Conservation (phyloP, 257 asterid genomes). For the Lavandula angustifolia region DNA sequence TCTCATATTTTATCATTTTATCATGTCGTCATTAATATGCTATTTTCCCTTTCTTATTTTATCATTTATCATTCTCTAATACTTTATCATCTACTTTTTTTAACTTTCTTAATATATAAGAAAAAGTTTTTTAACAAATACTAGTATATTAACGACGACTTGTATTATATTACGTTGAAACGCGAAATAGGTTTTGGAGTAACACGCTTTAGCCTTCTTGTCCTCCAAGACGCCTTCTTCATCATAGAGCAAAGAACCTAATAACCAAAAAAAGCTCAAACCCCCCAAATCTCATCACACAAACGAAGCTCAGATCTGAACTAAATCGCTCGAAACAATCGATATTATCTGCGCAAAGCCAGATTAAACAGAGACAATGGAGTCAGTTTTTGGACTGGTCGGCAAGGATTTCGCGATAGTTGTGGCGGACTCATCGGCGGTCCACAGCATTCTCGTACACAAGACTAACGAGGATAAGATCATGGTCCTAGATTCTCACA, state of each 20-base stretch:
- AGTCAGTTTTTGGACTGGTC: slow-evolving; percentile 87
- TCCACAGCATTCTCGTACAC: slow-evolving; percentile 93
- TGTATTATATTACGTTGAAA: no score
- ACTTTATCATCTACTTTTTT: no score
- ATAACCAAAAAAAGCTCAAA: slow-evolving; percentile 16
- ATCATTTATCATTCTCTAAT: no score
- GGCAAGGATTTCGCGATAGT: slow-evolving; percentile 89
- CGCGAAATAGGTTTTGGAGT: no score
- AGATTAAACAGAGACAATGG: slow-evolving; percentile 47
- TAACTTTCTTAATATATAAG: no score
- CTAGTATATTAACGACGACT: no score
- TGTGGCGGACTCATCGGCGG: slow-evolving; percentile 94
- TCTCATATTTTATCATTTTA: no score
- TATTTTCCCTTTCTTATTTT: no score
- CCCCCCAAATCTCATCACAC: slow-evolving; percentile 6
- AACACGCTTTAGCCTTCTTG: slow-evolving; percentile 35
- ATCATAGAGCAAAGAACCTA: slow-evolving; percentile 17
- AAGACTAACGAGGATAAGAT: slow-evolving; percentile 93
- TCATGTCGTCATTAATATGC: no score
- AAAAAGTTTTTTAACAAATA: no score
- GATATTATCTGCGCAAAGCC: background rate
- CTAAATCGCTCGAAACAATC: background rate
- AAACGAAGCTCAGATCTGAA: slow-evolving; percentile 36
- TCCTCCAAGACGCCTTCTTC: slow-evolving; percentile 57
- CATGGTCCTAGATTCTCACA: slow-evolving; percentile 92